A percentile compares a stretch with the other conserved stretches of the same genome.
Evolutionary conservation across 2,329 filamentous ascomycete species (phyloP).

Genomic region (Periconia macrospinosa): DNA sequence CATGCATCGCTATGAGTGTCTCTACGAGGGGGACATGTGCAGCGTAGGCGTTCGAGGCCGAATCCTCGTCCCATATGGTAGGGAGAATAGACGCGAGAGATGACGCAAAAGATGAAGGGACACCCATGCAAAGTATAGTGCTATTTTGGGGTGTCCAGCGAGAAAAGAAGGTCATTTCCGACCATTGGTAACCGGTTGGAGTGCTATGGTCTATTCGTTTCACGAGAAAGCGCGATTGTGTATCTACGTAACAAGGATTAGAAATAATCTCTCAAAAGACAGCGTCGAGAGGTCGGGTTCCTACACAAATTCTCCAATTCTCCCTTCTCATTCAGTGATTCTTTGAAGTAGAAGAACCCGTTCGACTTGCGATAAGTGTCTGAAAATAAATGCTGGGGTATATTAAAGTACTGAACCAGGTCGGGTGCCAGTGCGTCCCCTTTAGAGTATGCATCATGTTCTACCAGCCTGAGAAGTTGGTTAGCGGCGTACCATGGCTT

Average conservation of each 20-base stretch:
- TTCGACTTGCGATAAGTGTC: conserved; percentile 17
- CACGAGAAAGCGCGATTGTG: conserved; percentile 17
- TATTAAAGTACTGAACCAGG: conserved; percentile 10
- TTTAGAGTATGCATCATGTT: background rate
- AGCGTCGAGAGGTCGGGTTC: background rate
- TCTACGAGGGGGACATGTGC: conserved; percentile 10
- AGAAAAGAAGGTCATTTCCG: conserved; percentile 11
- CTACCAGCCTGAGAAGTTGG: background rate
- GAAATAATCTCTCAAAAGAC: background rate
- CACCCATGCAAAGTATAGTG: conserved; percentile 8
- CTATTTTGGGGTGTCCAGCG: conserved; percentile 6
- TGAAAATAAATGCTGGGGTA: conserved; percentile 12
- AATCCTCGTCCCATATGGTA: background rate
- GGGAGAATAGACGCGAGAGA: background rate
- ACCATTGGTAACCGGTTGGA: conserved; percentile 6
- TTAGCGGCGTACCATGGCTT: background rate
- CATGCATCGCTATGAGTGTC: conserved; percentile 5
- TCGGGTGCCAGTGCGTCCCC: conserved; percentile 2
- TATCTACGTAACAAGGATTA: conserved; percentile 4
- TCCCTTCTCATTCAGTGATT: conserved; percentile 3
- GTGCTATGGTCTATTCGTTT: conserved; percentile 2
- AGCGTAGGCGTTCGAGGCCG: conserved; percentile 4
- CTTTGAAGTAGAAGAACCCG: conserved; percentile 16
- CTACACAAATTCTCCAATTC: conserved; percentile 5
- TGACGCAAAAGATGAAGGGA: background rate